Evolutionary conservation across 2,329 filamentous ascomycete species (phyloP).

Genomic region (Aquanectria penicillioides): DNA sequence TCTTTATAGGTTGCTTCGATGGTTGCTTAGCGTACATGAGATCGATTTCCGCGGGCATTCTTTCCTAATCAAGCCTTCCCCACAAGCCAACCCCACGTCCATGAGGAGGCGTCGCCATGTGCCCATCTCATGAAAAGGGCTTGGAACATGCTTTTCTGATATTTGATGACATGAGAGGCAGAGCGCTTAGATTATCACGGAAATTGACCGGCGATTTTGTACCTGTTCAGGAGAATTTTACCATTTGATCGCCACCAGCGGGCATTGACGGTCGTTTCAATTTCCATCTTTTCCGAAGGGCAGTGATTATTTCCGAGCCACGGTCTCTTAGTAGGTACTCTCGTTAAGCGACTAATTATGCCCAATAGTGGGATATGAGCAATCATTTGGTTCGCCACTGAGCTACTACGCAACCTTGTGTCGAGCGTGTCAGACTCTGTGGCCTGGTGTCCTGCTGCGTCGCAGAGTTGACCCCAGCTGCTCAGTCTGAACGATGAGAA

Average conservation of each 20-base stretch:
- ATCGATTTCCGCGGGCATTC: constrained; percentile 3
- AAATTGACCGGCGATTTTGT: neutral
- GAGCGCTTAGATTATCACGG: neutral
- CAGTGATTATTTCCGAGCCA: too few relatives aligned
- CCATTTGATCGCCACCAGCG: neutral
- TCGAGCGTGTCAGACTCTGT: too few relatives aligned
- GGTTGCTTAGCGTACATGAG: neutral
- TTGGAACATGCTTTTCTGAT: neutral
- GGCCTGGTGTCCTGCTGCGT: too few relatives aligned
- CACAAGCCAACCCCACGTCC: constrained; percentile 4
- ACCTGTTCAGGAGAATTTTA: neutral
- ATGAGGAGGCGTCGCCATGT: constrained; percentile 5
- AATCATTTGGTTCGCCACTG: too few relatives aligned
- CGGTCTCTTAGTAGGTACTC: too few relatives aligned
- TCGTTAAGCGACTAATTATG: too few relatives aligned
- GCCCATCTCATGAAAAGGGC: neutral
- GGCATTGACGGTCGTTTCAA: too few relatives aligned
- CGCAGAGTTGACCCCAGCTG: too few relatives aligned
- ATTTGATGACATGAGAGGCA: neutral
- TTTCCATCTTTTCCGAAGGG: too few relatives aligned
- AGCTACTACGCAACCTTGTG: too few relatives aligned
- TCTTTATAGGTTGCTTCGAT: constrained; percentile 9
- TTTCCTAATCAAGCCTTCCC: constrained; percentile 8
- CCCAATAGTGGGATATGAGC: too few relatives aligned
- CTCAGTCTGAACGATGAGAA: too few relatives aligned